phyloP scores from a whole-genome alignment of 2,329 filamentous ascomycete genomes.

The Microdochium paspali region DNA sequence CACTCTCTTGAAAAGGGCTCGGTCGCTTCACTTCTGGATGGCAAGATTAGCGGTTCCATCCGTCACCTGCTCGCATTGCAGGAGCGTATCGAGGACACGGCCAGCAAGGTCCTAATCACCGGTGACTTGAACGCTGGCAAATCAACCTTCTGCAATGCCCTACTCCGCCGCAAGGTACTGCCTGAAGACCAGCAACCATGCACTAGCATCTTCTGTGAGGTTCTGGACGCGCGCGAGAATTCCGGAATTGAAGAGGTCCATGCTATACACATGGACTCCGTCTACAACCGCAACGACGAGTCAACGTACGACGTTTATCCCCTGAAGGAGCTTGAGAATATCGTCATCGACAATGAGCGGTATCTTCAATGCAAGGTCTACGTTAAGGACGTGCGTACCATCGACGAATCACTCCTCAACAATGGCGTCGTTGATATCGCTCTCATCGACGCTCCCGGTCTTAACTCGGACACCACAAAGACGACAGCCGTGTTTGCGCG shows the following conservation, averaged over 20 bases:
- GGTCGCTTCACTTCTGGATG: conserved; percentile 82
- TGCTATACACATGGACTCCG: conserved; percentile 71
- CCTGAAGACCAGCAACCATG: conserved; percentile 97
- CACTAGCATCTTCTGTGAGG: conserved; percentile 97
- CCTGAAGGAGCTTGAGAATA: conserved; percentile 70
- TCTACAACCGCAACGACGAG: conserved; percentile 85
- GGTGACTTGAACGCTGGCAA: conserved; percentile 96
- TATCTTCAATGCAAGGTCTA: conserved; percentile 98
- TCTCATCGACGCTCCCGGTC: conserved; percentile 87
- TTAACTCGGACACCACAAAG: conserved; percentile 94
- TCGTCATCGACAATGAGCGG: conserved; percentile 79
- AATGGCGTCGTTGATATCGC: conserved; percentile 98
- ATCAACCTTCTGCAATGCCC: conserved; percentile 97
- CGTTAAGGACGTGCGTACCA: conserved; percentile 77
- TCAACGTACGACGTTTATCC: conserved; percentile 85
- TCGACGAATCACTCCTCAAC: conserved; percentile 90
- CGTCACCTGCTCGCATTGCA: conserved; percentile 79
- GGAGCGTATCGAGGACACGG: conserved; percentile 93
- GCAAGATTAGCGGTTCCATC: conserved; percentile 88
- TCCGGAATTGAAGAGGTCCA: conserved; percentile 89
- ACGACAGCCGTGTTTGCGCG: conserved; percentile 95
- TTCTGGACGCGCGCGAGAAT: conserved; percentile 86
- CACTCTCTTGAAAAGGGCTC: conserved; percentile 91
- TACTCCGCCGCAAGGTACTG: conserved; percentile 81
- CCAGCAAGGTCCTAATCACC: conserved; percentile 92